A percentile compares a stretch with the other conserved stretches of the same genome.
phyloP scores from a whole-genome alignment of 306 rosid species.

The Echinosophora koreensis region DNA sequence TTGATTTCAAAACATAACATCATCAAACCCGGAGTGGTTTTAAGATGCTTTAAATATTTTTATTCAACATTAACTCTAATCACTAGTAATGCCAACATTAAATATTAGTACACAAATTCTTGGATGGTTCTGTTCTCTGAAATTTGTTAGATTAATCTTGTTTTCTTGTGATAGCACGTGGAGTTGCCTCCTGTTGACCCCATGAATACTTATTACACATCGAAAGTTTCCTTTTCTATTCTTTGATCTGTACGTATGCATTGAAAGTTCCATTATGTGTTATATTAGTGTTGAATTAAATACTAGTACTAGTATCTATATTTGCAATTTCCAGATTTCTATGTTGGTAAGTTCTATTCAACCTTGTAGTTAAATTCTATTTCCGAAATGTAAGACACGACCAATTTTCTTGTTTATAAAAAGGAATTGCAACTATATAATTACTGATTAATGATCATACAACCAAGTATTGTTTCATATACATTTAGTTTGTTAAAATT shows the following conservation, averaged over 20 bases:
- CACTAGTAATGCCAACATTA: not conserved
- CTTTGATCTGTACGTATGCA: slow-evolving; percentile 12
- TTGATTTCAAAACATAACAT: slow-evolving; percentile 44
- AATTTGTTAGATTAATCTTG: slow-evolving; percentile 14
- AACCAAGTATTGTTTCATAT: not conserved
- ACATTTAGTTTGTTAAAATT: not conserved
- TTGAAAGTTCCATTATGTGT: slow-evolving; percentile 37
- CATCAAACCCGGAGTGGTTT: not conserved
- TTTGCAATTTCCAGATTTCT: slow-evolving; percentile 29
- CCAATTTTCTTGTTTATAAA: not conserved
- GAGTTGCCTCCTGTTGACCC: slow-evolving; percentile 41
- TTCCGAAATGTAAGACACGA: no score
- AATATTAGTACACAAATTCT: slow-evolving; percentile 46
- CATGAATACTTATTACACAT: slow-evolving; percentile 34
- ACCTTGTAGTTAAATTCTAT: not conserved
- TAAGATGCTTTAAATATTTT: not conserved
- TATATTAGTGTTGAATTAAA: slow-evolving; percentile 41
- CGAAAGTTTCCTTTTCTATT: slow-evolving; percentile 32
- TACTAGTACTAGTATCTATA: slow-evolving; percentile 30
- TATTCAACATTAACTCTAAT: not conserved
- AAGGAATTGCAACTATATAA: not conserved
- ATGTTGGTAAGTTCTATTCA: not conserved
- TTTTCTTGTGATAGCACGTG: slow-evolving; percentile 34
- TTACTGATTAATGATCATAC: not conserved
- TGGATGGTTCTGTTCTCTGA: slow-evolving; percentile 58